A percentile compares a stretch with the other conserved stretches of the same genome.
Evolutionary conservation across 2,329 filamentous ascomycete genomes (phyloP).

Genomic region (Fusarium sp.): DNA sequence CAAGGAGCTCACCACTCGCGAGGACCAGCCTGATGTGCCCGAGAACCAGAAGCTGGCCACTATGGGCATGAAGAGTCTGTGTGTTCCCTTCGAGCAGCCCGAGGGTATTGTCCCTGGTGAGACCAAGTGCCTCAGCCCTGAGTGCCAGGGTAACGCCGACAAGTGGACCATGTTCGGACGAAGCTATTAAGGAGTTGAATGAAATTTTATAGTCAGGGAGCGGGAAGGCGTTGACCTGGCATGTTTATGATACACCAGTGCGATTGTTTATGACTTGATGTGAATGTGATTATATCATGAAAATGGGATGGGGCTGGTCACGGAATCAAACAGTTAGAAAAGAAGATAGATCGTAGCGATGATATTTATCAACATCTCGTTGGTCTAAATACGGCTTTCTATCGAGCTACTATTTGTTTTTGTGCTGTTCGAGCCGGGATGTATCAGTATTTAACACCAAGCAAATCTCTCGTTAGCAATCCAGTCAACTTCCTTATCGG

Average conservation of each 20-base stretch:
- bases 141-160: conserved; percentile 80
- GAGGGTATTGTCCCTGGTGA: conserved; percentile 79
- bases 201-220: conserved; percentile 36
- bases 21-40: conserved; percentile 64
- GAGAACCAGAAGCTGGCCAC: conserved; percentile 64
- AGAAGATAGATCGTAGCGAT: conserved; percentile 36
- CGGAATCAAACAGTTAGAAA: conserved; percentile 34
- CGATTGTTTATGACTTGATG: conserved; percentile 44
- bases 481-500: conserved; percentile 71
- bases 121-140: conserved; percentile 92
- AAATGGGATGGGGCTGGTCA: conserved; percentile 29
- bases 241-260: conserved; percentile 46
- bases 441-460: conserved; percentile 68
- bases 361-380: conserved; percentile 23
- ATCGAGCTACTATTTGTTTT: neutral
- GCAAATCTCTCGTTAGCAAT: conserved; percentile 80
- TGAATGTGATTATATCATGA: conserved; percentile 42
- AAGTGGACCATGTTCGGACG: conserved; percentile 94
- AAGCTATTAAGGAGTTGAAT: conserved; percentile 61
- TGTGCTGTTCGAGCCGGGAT: neutral
- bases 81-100: conserved; percentile 85
- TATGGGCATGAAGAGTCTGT: conserved; percentile 76
- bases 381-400: conserved; percentile 16
- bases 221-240: conserved; percentile 42
- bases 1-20: conserved; percentile 88